Base-by-base conservation (phyloP, 805 yeast genomes). In the Starmerella kuoi region DNA sequence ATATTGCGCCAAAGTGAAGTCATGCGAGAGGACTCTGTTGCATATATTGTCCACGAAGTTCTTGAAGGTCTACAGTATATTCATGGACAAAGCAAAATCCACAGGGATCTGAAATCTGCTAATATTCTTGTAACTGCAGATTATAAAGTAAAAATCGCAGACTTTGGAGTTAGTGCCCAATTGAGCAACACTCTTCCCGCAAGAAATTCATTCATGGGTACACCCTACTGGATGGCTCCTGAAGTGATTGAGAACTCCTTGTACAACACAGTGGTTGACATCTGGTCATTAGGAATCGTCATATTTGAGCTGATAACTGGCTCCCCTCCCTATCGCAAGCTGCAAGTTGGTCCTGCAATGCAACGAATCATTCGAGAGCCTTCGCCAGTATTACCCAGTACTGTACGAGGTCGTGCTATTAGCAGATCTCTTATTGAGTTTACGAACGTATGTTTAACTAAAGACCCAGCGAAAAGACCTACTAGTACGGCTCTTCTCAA, bases 151-250 rank as follows among this genome's bases (percentile, higher is more conserved):
- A 88, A 87, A 58, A 62, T 87, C 25, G 95, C 86, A 0, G 97
- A 88, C 62, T 87, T 87, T 65, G 97, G 97, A 1, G 95, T 87
- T 3, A 76, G 88, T 53, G 91, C 91, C 0, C 91, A 85, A 59
- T 67, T 87, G 22, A 71, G 78, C 18, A 61, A 67, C 35, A 69
- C 79, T 14, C 43, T 61, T 35, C 60, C 65, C 19, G 68, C 68
- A 46, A 72, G 78, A 49, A 74, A 73, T 42, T 83, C 95, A 0
- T 79, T 87, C 67, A 95, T 86, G 40, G 97, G 97, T 1, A 86
- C 96, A 0, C 95, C 96, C 12, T 84, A 75, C 61, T 87, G 96
- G 96, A 87, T 88, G 97, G 98, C 98, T 0, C 98, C 98, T 0
- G 98, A 91, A 59, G 81, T 88, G n/a, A 80, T 91, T 34, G 58